Base-by-base conservation (phyloP, 805 yeast genomes). In the Metschnikowia shivogae region DNA sequence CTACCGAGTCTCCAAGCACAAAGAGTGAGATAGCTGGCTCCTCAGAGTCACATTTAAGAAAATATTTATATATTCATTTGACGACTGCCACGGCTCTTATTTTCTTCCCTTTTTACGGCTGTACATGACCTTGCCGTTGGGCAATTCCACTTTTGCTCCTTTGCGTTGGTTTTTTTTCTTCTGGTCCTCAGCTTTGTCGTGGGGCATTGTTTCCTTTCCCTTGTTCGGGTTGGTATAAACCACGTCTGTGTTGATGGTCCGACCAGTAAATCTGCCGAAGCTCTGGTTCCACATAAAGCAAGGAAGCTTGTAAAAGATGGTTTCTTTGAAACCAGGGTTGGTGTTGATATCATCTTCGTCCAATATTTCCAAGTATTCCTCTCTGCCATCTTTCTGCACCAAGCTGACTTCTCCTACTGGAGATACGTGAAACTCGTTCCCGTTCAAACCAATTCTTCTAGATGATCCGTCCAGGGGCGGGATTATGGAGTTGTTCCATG, bases 81-180 rank as follows among this genome's bases (percentile, higher is more conserved):
- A 29, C 34, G 40, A 37, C 40, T n/a, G 33, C 24, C 33, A 28
- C 40, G 34, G 35, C 30, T 32, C 8, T 30, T 39, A 38, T 17
- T 30, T 30, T 34, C 45, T 48, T 11, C 49, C 44, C 41, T 48
- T 48, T 24, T 49, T 55, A 4, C 58, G 49, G 22, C 44, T 63
- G 44, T 68, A 69, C 13, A 78, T 70, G 9, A 78, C 77, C 57
- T 81, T 81, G 1, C 87, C 87, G 55, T 81, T 82, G 8, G 84
- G 84, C 47, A 82, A 65, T 40, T 70, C 78, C 36, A 67, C 60
- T 50, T 71, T 76, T 45, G 72, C 72, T 8, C 77, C 79, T 41
- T 60, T 63, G 14, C 42, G 42, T 28, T 47, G 37, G 10, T 36
- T 34, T n/a, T 38, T 30, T n/a, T 28, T 14, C 27, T 44, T 44